These are phyloP conservation scores for Graphilbum ipis-grandicollis DNA, from an alignment of 2,329 filamentous ascomycete genomes.

Conservation along the genomic window DNA sequence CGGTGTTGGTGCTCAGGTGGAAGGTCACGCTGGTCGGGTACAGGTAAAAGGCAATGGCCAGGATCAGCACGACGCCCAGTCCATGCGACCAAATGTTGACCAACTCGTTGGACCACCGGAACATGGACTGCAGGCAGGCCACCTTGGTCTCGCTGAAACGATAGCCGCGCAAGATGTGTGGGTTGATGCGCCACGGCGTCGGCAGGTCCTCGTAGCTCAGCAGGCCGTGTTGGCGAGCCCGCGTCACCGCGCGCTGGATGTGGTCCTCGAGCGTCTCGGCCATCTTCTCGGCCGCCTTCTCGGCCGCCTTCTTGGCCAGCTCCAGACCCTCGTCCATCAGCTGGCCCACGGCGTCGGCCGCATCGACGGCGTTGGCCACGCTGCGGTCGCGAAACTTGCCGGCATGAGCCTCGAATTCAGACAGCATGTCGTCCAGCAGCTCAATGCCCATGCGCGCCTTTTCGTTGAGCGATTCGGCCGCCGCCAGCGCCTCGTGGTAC, in stretches of 20 bases:
- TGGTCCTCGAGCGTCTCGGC: conserved; percentile 70
- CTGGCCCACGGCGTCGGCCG: conserved; percentile 59
- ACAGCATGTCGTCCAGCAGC: conserved; percentile 68
- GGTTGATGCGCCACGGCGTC: conserved; percentile 84
- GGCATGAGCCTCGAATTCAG: conserved; percentile 69
- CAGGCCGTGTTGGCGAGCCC: conserved; percentile 64
- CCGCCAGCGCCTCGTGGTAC: conserved; percentile 72
- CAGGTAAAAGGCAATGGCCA: conserved; percentile 85
- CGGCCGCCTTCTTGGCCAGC: conserved; percentile 64
- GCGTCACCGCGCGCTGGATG: conserved; percentile 58
- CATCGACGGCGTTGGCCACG: conserved; percentile 46
- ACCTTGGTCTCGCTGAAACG: conserved; percentile 85
- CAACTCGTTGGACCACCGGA: conserved; percentile 76
- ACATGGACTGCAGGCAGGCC: conserved; percentile 72
- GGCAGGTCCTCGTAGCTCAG: conserved; percentile 84
- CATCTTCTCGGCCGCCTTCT: conserved; percentile 65
- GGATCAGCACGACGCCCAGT: conserved; percentile 72
- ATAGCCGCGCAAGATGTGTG: conserved; percentile 81
- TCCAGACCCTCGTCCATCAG: conserved; percentile 67
- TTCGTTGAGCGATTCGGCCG: conserved; percentile 75
- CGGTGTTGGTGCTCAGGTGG: conserved; percentile 66
- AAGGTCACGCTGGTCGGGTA: conserved; percentile 85
- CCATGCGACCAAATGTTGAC: conserved; percentile 98
- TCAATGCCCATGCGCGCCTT: conserved; percentile 80
- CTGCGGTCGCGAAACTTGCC: conserved; percentile 66